Conservation (phyloP, 176 grass and related monocot species). For the Juncus inflexus region DNA sequence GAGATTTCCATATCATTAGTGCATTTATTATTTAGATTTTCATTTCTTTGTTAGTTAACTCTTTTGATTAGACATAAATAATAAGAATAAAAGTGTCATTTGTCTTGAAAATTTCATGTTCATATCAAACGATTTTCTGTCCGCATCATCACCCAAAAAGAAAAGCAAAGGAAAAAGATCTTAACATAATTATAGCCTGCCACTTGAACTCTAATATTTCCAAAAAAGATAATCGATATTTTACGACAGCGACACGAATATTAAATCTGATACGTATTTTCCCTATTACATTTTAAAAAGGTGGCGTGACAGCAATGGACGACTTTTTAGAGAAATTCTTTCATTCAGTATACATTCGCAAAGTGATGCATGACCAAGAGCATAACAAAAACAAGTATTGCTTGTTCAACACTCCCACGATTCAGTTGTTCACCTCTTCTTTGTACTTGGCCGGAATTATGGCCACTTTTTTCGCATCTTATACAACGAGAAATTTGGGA, state of each 20-base stretch:
- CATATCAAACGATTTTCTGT: too few relatives aligned
- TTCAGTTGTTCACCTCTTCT: constrained; percentile 40
- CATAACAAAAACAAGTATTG: constrained; percentile 43
- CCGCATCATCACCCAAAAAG: not conserved
- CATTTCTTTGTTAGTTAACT: too few relatives aligned
- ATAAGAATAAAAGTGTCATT: too few relatives aligned
- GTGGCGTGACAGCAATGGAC: constrained; percentile 39
- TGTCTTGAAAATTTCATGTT: too few relatives aligned
- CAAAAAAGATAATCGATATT: too few relatives aligned
- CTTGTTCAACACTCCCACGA: constrained; percentile 32
- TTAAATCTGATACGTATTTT: constrained; percentile 1
- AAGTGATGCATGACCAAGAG: not conserved
- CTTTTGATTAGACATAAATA: too few relatives aligned
- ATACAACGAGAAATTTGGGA: constrained; percentile 9
- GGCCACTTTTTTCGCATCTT: constrained; percentile 31
- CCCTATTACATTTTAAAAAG: constrained; percentile 15
- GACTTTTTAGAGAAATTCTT: constrained; percentile 41
- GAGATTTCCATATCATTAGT: too few relatives aligned
- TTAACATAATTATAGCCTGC: not conserved
- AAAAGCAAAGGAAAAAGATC: not conserved
- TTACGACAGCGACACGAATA: too few relatives aligned
- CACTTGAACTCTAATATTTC: not conserved
- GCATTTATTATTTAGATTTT: too few relatives aligned
- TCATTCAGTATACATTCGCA: constrained; percentile 26
- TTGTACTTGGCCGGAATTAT: constrained; percentile 38